Base-by-base conservation (phyloP, 441 rosid species). In the Gossypium schwendimanii region DNA sequence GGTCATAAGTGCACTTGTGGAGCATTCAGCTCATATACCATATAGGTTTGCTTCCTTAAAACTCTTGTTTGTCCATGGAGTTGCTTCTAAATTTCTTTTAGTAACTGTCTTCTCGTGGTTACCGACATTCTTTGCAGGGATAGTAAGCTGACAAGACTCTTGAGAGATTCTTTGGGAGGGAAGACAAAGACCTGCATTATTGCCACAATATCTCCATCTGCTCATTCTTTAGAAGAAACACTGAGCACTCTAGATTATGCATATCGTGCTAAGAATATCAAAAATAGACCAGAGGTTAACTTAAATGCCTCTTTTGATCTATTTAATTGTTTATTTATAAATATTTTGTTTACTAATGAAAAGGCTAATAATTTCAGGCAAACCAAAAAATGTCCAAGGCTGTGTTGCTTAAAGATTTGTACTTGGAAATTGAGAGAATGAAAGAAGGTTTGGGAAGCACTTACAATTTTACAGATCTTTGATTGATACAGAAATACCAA, bases 221-320 rank as follows among this genome's bases (percentile, higher is more conserved):
- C 89, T 70, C 84, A 86, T 78, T 89, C 89, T 45, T 60, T 91
- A 57, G 99, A 92, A 78, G 97, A 92, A 86, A 94, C 99, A 18
- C 74, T 94, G 72, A 92, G 99, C 83, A 94, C 99, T 2, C 82
- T 94, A n/a, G 99, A 92, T 75, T 94, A 94, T 69, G 97, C 99
- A 5, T 78, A 91, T 74, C 96, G 97, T 6, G 97, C 97, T 60
- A 94, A 94, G 81, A 87, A 87, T 88, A 94, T 94, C 1, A 94
- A 87, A 80, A 94, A 94, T 83, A 94, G 81, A 75, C 98, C 99
- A 24, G 99, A 94, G 96, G 98, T 94, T 73, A 74, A 85, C 74
- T 73, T 41, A 15, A 64, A 68, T 64, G 39, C 67, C 62, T 76
- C 17, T 80, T 63, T 74, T 70, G 49, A 20, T 8, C 54, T 39